Evolutionary conservation across 768 basidiomycete genomes (phyloP).

Genomic region (Boletus edulis): DNA sequence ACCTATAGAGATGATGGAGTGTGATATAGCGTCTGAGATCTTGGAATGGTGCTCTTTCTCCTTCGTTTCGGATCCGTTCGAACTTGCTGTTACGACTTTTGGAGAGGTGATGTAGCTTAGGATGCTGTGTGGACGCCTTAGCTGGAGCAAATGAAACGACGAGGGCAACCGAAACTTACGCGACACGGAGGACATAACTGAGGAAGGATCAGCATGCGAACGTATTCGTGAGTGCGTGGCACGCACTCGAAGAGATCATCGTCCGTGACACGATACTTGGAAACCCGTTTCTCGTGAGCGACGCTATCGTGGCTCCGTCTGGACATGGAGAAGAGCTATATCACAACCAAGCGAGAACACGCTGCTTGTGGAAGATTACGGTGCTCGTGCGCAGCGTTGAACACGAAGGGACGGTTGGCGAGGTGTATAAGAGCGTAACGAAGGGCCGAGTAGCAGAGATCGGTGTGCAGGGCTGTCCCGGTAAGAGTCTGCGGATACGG

Average conservation of each 20-base stretch:
- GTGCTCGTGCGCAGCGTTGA: background rate
- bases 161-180: slow-evolving; percentile 49
- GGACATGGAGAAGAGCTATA: slow-evolving; percentile 46
- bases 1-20: slow-evolving; percentile 56
- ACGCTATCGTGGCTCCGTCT: slow-evolving; percentile 73
- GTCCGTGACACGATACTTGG: slow-evolving; percentile 76
- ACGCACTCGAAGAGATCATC: slow-evolving; percentile 85
- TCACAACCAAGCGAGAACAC: slow-evolving; percentile 1
- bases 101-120: slow-evolving; percentile 69
- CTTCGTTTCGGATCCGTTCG: slow-evolving; percentile 40
- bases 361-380: slow-evolving; percentile 6
- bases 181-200: slow-evolving; percentile 81
- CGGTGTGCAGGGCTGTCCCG: slow-evolving; percentile 12
- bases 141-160: slow-evolving; percentile 2
- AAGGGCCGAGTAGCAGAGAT: slow-evolving; percentile 24
- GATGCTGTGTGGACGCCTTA: slow-evolving; percentile 44
- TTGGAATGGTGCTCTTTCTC: slow-evolving; percentile 68
- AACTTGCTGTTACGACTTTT: slow-evolving; percentile 39
- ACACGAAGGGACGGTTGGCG: background rate
- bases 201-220: slow-evolving; percentile 11
- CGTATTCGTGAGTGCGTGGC: slow-evolving; percentile 5
- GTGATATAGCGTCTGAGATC: slow-evolving; percentile 59
- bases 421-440: background rate
- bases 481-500: no score
- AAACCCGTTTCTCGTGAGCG: slow-evolving; percentile 68